Base-by-base conservation (phyloP, 805 yeast genomes). In the Candida verbasci region DNA sequence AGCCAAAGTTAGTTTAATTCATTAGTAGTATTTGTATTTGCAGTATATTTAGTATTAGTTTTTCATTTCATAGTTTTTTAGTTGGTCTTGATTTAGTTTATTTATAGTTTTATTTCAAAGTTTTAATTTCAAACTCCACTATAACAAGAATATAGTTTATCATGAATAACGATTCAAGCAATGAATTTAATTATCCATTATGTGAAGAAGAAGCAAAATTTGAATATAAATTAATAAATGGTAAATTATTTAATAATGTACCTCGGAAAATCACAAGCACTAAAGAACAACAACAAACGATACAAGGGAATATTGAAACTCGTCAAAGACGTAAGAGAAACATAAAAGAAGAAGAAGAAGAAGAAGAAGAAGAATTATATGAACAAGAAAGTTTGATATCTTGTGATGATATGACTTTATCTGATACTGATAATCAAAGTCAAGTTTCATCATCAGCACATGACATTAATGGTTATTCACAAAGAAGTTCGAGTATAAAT, bases 351-450 rank as follows among this genome's bases (percentile, higher is more conserved):
- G 39, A 43, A 24, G 62, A 54, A 20, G 36, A 39, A 14, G 45
- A 38, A 29, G 41, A 45, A 20, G 39, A 43, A 24, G 62, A 54
- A 20, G 24, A 24, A 6, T 12, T 9, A 9, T 10, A 8, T 4
- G 36, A 35, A 10, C 28, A 35, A 17, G 39, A 39, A 6, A 27
- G 38, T 11, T 24, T 35, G 27, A 14, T 26, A 10, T 46, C 58
- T 4, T 49, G 55, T 30, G 68, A 63, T 38, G 68, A 62, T 20
- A 54, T 62, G 63, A 39, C 53, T 24, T 46, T 61, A 23, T 53
- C 64, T 6, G 71, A 65, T 42, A 47, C 55, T 8, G 69, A 65
- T n/a, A 42, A 42, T 27, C 48, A 40, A 35, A 43, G 50, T 38
- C 53, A 52, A 35, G 39, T 44, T 5, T 47, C 55, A 9, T 28